Evolutionary conservation across 2,329 filamentous ascomycete genomes (phyloP), one percentile per base, ranked within the genome.

Genomic region (Diaporthe eres): DNA sequence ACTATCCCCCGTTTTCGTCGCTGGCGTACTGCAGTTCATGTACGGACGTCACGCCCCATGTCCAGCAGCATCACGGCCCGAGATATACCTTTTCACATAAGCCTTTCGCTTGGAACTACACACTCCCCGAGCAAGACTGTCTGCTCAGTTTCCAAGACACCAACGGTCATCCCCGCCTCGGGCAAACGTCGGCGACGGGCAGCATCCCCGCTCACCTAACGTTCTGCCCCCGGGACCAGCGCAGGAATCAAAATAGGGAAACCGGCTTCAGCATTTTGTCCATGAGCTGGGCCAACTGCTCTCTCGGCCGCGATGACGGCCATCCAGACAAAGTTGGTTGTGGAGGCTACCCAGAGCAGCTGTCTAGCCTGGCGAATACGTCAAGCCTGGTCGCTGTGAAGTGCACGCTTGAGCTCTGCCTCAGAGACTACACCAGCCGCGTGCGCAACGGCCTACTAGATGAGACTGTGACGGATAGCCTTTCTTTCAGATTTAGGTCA

Each of bases 241-340:
- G 1, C 34, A 34, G 1, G 1, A 34, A 34, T 1, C 34, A 8
- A 0, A 34, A 2, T 2, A 7, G 1, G 34, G 34, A 9, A 55
- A 42, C 39, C 39, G 39, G 12, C 12, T 55, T 28, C 25, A 55
- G 2, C 51, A 28, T 13, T 17, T 6, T 28, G 3, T 55, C 51
- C 4, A 15, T 55, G 25, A 55, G n/a, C 7, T 31, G 51, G 51
- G 4, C 25, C 12, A n/a, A 31, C 51, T 55, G 51, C 13, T 28
- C 51, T 9, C 51, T 4, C 9, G 12, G 25, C 13, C 3, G 1
- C 51, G n/a, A n/a, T 28, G n/a, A 25, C 1, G 51, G 6, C 51
- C 6, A 12, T 0, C 10, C 4, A 53, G 12, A 13, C 10, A 1
- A 3, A 15, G 0, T 25, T 31, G 1, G 4, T 2, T 55, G 53